Evolutionary conservation across 2,329 filamentous ascomycete species (phyloP), one percentile per base, ranked within the genome.

Genomic region (Neocatenulostroma microsporum): DNA sequence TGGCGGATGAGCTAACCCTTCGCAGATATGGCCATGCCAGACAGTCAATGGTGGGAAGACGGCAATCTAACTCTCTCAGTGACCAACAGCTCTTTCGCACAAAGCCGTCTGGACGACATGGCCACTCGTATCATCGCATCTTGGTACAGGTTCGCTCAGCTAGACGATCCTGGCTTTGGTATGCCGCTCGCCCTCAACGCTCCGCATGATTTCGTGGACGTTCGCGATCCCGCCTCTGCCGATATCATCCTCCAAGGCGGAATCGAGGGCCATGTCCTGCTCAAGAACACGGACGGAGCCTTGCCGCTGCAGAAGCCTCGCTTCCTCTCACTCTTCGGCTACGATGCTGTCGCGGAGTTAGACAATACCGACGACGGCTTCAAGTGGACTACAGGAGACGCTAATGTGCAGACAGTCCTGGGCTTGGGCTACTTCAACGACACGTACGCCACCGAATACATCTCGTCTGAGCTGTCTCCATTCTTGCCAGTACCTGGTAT

Each of bases 181-280:
- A 69, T 78, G 60, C 64, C 72, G 2, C 34, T 48, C 0, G 61
- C 67, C 33, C 56, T 74, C 5, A 61, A 61, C 1, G 55, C 61
- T 17, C 68, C 69, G 2, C 75, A 79, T 39, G 41, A 44, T 0
- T 54, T 68, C 11, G 61, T 78, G 4, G 69, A 79, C 42, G 74
- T 67, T 4, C 61, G 72, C 11, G 68, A 78, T 51, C 53, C 63
- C 11, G 56, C 63, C 6, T 63, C 68, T n/a, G 65, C 66, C 2
- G 54, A 63, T 0, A 63, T 68, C 0, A 53, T 76, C 0, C 48
- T 76, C 0, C 61, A 73, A 11, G 69, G 70, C 1, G 75, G 73
- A 1, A 58, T 76, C 2, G 74, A 78, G 45, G 74, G 76, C 6
- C 74, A 77, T 32, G 74, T 19, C 2, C 63, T 80, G 1, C 63